A percentile compares a stretch with the other conserved stretches of the same genome.
Evolutionary conservation across 371 early-diverging fungal genomes (phyloP).

Genomic region (Apophysomyces variabilis): DNA sequence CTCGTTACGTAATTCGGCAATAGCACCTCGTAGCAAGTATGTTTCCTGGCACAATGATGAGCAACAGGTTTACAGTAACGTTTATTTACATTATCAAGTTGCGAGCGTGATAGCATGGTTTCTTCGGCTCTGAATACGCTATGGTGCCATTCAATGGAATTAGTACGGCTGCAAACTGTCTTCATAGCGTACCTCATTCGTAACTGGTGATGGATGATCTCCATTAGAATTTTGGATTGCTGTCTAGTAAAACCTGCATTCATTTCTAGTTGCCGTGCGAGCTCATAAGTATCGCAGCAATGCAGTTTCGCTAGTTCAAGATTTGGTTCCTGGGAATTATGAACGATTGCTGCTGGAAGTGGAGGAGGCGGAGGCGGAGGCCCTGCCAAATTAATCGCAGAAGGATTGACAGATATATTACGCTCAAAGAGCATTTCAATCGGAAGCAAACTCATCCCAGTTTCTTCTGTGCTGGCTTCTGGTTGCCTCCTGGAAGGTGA

Average conservation of each 20-base stretch:
- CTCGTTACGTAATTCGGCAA: slow-evolving; percentile 80
- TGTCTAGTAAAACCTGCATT: slow-evolving; percentile 22
- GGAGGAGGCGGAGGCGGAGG: slow-evolving; percentile 3
- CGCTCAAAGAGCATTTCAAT: slow-evolving; percentile 11
- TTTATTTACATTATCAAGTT: slow-evolving; percentile 28
- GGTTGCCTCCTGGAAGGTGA: background rate
- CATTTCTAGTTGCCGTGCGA: slow-evolving; percentile 18
- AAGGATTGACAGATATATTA: slow-evolving; percentile 14
- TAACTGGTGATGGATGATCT: slow-evolving; percentile 23
- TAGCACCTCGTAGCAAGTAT: slow-evolving; percentile 67
- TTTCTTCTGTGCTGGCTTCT: background rate
- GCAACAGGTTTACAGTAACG: background rate
- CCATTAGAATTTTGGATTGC: slow-evolving; percentile 26
- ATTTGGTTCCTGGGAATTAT: slow-evolving; percentile 1
- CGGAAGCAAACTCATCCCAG: background rate
- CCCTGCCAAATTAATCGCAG: background rate
- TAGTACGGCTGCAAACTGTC: background rate
- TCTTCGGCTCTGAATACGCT: slow-evolving; percentile 14
- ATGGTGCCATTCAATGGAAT: background rate
- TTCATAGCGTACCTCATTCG: slow-evolving; percentile 16
- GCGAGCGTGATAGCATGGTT: slow-evolving; percentile 12
- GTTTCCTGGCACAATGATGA: slow-evolving; percentile 39
- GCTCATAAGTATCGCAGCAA: slow-evolving; percentile 27
- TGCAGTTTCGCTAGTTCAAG: slow-evolving; percentile 8
- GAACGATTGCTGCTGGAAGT: background rate